Evolutionary conservation across 805 yeast species (phyloP), one percentile per base, ranked within the genome.

Genomic region (Starmerella floricola): DNA sequence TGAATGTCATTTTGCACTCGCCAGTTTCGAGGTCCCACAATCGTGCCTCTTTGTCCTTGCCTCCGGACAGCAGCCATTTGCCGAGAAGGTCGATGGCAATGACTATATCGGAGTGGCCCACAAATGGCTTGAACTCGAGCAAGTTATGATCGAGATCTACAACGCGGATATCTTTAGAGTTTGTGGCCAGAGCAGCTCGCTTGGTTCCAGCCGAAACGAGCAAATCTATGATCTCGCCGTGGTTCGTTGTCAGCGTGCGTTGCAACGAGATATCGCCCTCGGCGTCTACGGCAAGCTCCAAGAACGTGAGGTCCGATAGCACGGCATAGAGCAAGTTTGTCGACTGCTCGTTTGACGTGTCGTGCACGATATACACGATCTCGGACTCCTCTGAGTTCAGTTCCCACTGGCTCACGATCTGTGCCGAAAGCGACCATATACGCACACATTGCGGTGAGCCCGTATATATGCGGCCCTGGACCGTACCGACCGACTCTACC

Each of bases 161-260:
- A 12, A 91, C 62, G 58, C 97, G 68, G 42, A 91, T 63, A 1
- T 88, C 77, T 11, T 95, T 94, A 1, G 97, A 83, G 61, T 91
- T 91, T 3, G 97, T 88, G 2, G 97, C 96, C 50, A 91, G 60
- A 4, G 94, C 97, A 34, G 88, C 59, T 12, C 60, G 47, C 19
- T 66, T 56, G 6, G 84, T 83, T 0, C 15, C 27, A 8, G 31
- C 6, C 26, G 78, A 79, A 55, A 76, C 79, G 51, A 76, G 73
- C 65, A 86, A 71, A 58, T 88, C 97, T 2, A 95, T 94, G 54
- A 91, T 78, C 20, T 91, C 88, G 44, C 96, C 97, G 62, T 88
- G 95, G 60, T 86, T 86, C 52, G 96, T 96, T 1, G 95, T 91
- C 52, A 86, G 68, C 32, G 16, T 20, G 5, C 45, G 32, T 18